Percentiles rank a stretch among this genome's conserved stretches.
Conservation (phyloP, 163 green algal species). For the Scenedesmus sp. region DNA sequence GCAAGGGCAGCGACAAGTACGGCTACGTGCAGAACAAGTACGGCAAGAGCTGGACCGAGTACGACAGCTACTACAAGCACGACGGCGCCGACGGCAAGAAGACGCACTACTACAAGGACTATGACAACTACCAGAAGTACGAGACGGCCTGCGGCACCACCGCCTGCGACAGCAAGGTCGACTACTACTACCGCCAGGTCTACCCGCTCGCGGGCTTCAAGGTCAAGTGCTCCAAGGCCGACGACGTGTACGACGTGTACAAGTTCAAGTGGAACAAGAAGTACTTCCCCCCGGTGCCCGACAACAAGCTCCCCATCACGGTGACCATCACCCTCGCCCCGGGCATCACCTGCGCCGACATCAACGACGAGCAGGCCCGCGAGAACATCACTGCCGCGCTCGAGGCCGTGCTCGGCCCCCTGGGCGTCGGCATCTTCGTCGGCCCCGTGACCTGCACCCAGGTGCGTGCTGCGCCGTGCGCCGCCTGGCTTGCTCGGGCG, state of each 20-base stretch:
- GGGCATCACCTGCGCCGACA: constrained; percentile 12
- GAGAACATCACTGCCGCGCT: constrained; percentile 13
- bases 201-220: constrained; percentile 27
- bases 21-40: not conserved
- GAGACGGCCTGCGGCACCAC: not conserved
- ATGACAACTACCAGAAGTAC: constrained; percentile 34
- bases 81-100: not conserved
- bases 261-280: constrained; percentile 41
- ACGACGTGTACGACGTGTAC: constrained; percentile 27
- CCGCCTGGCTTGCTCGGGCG: not conserved
- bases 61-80: not conserved
- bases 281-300: constrained; percentile 15
- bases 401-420: not conserved
- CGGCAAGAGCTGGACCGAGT: not conserved
- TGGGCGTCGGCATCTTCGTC: not conserved
- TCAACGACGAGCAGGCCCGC: not conserved
- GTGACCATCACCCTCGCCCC: not conserved
- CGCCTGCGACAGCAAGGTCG: not conserved
- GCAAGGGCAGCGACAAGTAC: not conserved
- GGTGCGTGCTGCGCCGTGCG: not conserved
- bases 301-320: constrained; percentile 12
- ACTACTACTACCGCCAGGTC: constrained; percentile 39
- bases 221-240: constrained; percentile 21
- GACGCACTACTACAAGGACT: constrained; percentile 42
- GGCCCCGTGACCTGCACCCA: constrained; percentile 1